Base-by-base conservation (phyloP, 331 rosid genomes). In the Stylosanthes scabra region DNA sequence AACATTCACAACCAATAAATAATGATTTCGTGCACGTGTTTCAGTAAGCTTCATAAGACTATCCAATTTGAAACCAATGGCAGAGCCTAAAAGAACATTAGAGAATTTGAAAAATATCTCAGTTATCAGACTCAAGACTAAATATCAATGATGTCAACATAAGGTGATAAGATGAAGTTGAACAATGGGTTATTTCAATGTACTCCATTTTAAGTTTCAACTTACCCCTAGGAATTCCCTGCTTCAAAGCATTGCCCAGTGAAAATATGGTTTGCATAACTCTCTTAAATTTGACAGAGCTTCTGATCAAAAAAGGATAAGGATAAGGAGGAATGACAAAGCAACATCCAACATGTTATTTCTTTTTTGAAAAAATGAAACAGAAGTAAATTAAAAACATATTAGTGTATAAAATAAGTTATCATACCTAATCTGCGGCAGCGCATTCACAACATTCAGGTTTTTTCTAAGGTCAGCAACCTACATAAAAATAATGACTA, bases 261-360 rank as follows among this genome's bases (percentile, higher is more conserved):
- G 98, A 89, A 71, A 93, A 97, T 83, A 93, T 86, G 28, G 97
- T 93, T 75, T 91, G 98, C 97, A 93, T 93, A 73, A 93, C 66
- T 88, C 98, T 89, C 86, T 93, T 93, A 58, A 93, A 84, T 82
- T 93, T 93, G 79, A 74, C 78, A 34, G 98, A 93, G 84, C 69
- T 85, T 58, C 83, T 83, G 78, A 93, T 88, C 98, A 89, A 97
- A 75, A 75, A n/a, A n/a, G n/a, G n/a, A n/a, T n/a, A 71, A 82
- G 50, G 28, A n/a, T n/a, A 51, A 51, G 3, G 54, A 55, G 52
- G 40, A 63, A 41, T 7, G 10, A 51, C 54, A 62, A 61, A 31
- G 3, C 39, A 79, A 63, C 57, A 83, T 56, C 25, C 58, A 72
- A 52, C 46, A 72, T 63, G 52, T 64, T 57, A 68, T 67, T 57